Evolutionary conservation across 805 yeast genomes (phyloP).

Genomic region (Brettanomyces sp.): DNA sequence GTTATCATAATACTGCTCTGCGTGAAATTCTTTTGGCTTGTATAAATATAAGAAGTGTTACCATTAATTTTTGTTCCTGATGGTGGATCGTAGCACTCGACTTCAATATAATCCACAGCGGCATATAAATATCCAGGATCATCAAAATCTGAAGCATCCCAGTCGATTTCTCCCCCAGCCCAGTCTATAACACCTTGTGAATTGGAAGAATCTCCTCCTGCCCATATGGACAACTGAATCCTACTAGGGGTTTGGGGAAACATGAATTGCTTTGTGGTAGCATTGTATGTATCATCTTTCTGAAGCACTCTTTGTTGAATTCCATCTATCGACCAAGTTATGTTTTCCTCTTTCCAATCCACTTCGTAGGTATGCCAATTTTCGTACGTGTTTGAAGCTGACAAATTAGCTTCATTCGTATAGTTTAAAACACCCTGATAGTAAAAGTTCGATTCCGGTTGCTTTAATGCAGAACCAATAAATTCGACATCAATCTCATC

Average conservation of each 20-base stretch:
- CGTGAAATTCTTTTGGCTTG: slow-evolving; percentile 36
- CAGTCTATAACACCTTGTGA: slow-evolving; percentile 62
- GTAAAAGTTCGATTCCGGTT: slow-evolving; percentile 73
- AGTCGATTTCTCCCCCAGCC: slow-evolving; percentile 84
- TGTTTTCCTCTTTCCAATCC: slow-evolving; percentile 71
- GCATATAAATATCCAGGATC: slow-evolving; percentile 79
- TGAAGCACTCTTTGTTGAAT: slow-evolving; percentile 52
- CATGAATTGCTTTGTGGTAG: slow-evolving; percentile 44
- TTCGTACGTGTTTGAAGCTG: slow-evolving; percentile 46
- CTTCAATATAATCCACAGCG: slow-evolving; percentile 45
- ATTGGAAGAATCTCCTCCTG: slow-evolving; percentile 52
- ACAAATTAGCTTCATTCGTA: slow-evolving; percentile 40
- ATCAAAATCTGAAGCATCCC: slow-evolving; percentile 68
- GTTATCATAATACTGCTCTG: slow-evolving; percentile 49
- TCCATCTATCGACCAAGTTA: slow-evolving; percentile 72
- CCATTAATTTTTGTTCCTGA: slow-evolving; percentile 36
- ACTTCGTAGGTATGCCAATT: slow-evolving; percentile 67
- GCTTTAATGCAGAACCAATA: slow-evolving; percentile 62
- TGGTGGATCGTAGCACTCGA: slow-evolving; percentile 72
- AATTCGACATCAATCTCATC: slow-evolving; percentile 89
- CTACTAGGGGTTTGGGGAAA: slow-evolving; percentile 72
- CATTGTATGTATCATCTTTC: slow-evolving; percentile 52
- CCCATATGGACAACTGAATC: slow-evolving; percentile 70
- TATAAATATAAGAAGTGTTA: slow-evolving; percentile 40
- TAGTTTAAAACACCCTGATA: slow-evolving; percentile 66